Conservation (phyloP, 1,284 basidiomycete genomes). For the Hypsizygus ulmarius region DNA sequence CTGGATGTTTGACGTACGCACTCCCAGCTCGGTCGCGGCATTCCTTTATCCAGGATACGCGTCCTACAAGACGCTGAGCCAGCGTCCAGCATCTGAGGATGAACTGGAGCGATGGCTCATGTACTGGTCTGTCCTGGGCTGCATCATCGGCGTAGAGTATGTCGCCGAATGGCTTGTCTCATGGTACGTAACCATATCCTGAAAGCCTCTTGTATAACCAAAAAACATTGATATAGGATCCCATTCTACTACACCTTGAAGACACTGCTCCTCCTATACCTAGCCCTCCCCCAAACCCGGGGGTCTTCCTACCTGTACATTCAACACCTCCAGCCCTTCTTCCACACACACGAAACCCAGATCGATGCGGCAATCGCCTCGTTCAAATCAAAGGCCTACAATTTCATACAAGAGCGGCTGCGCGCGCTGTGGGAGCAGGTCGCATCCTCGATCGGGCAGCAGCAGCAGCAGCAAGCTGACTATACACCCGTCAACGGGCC, state of each 20-base stretch:
- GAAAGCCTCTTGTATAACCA: not conserved
- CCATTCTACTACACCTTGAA: constrained; percentile 87
- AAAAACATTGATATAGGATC: constrained; percentile 51
- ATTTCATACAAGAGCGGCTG: constrained; percentile 63
- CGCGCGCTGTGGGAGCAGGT: constrained; percentile 63
- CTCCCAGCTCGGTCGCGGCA: constrained; percentile 56
- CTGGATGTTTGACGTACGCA: not conserved
- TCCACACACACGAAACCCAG: constrained; percentile 71
- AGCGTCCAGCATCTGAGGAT: constrained; percentile 73
- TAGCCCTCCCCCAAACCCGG: constrained; percentile 85
- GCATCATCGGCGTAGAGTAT: constrained; percentile 71
- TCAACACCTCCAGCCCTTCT: constrained; percentile 75
- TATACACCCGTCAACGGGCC: constrained; percentile 15
- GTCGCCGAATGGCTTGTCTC: constrained; percentile 81
- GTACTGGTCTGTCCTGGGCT: constrained; percentile 87
- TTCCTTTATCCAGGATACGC: constrained; percentile 85
- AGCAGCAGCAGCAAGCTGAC: constrained; percentile 28
- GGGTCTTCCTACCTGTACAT: constrained; percentile 82
- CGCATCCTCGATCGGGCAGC: constrained; percentile 44
- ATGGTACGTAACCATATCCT: constrained; percentile 47
- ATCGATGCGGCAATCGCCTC: constrained; percentile 77
- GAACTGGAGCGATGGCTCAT: constrained; percentile 85
- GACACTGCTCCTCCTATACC: constrained; percentile 82
- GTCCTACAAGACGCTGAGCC: constrained; percentile 81
- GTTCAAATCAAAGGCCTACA: constrained; percentile 55